A percentile compares a stretch with the other conserved stretches of the same genome.
These are phyloP conservation scores for Acacia confusa DNA, from an alignment of 306 rosid species.

Conservation along the genomic window DNA sequence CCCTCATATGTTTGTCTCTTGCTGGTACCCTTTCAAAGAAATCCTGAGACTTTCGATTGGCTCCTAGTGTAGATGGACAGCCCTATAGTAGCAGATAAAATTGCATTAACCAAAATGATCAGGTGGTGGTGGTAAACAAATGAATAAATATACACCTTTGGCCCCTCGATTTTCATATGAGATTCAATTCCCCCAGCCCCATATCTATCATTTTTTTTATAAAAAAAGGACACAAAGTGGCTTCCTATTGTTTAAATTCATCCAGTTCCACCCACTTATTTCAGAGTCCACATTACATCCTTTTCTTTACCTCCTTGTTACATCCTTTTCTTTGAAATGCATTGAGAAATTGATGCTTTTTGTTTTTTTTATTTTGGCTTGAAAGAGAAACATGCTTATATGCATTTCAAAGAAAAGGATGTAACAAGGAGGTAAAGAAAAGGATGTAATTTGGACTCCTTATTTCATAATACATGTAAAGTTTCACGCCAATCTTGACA, in stretches of 20 bases:
- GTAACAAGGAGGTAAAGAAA: too few species aligned
- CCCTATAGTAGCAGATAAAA: conserved; percentile 57
- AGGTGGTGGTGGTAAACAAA: neutral
- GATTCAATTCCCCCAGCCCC: neutral
- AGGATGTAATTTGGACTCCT: too few species aligned
- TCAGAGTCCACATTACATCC: too few species aligned
- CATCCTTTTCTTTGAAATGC: too few species aligned
- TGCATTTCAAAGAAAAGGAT: too few species aligned
- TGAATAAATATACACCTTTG: neutral
- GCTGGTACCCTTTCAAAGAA: conserved; percentile 96
- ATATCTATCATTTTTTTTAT: neutral
- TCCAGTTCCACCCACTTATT: neutral
- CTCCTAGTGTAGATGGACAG: conserved; percentile 97
- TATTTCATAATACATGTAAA: neutral
- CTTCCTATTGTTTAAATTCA: neutral
- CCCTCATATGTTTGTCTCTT: conserved; percentile 73
- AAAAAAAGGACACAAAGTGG: neutral
- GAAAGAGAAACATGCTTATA: too few species aligned
- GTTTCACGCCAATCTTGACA: neutral
- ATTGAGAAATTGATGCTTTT: too few species aligned
- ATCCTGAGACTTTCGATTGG: conserved; percentile 92
- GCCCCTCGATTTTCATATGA: neutral
- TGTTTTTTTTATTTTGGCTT: too few species aligned
- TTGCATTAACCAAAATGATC: conserved; percentile 27
- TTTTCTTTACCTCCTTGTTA: too few species aligned